These are phyloP conservation scores for Aegilops sharonensis DNA, from an alignment of 176 grass and related monocot genomes.

Conservation along the genomic window DNA sequence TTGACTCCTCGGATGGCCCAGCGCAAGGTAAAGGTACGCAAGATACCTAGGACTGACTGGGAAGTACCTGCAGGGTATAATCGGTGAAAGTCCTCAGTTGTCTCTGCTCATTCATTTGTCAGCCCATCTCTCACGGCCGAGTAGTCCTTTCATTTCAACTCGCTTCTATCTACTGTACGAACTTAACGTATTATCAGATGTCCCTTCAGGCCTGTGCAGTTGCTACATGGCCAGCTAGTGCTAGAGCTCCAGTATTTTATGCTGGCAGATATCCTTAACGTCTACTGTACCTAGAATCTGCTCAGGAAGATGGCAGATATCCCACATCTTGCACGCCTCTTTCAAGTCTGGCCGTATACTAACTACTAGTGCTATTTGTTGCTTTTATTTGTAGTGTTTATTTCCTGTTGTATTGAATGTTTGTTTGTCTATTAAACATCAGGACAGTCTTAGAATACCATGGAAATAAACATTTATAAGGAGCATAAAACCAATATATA, in stretches of 20 bases:
- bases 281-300: conserved; percentile 17
- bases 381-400: neutral
- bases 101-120: neutral
- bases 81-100: conserved; percentile 23
- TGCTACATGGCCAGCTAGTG: neutral
- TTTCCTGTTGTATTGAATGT: neutral
- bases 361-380: neutral
- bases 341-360: neutral
- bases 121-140: conserved; percentile 5
- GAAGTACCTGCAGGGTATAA: conserved; percentile 27
- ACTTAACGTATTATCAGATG: conserved; percentile 18
- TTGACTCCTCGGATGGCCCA: neutral
- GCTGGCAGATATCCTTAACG: neutral
- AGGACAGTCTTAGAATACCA: neutral
- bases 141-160: conserved; percentile 20
- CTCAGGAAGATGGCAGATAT: neutral
- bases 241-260: conserved; percentile 37
- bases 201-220: conserved; percentile 30
- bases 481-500: neutral
- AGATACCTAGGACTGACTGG: conserved; percentile 32
- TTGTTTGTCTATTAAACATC: neutral
- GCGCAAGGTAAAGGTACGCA: neutral
- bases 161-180: neutral
- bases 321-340: neutral
- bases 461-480: neutral